phyloP scores from a whole-genome alignment of 352 stramenopile species.

The Globisporangium nagaii region DNA sequence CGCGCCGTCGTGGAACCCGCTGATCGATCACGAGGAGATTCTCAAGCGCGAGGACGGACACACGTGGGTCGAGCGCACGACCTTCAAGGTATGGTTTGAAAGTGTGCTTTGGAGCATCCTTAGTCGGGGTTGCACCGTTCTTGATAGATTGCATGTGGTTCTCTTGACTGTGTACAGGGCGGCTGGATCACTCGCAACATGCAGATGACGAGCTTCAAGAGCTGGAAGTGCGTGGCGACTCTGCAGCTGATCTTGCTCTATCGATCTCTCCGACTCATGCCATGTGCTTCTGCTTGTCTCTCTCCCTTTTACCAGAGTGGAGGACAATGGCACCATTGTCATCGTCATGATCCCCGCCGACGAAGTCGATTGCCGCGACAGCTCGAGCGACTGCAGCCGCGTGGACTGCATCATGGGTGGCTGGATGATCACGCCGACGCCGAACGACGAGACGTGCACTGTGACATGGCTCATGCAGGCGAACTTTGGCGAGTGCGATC shows the following conservation, averaged over 20 bases:
- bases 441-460: constrained; percentile 50
- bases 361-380: constrained; percentile 20
- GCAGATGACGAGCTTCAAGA: constrained; percentile 61
- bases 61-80: constrained; percentile 48
- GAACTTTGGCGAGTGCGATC: constrained; percentile 63
- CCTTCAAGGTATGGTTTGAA: constrained; percentile 33
- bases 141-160: not conserved
- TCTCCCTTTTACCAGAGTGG: constrained; percentile 26
- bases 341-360: constrained; percentile 68
- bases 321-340: constrained; percentile 56
- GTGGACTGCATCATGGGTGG: constrained; percentile 66
- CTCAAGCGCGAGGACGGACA: constrained; percentile 40
- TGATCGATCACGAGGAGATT: constrained; percentile 44
- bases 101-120: not conserved
- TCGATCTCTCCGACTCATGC: not conserved
- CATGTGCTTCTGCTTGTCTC: not conserved
- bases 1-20: constrained; percentile 22
- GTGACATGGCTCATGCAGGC: constrained; percentile 79
- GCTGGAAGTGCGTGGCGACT: constrained; percentile 56
- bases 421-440: constrained; percentile 58
- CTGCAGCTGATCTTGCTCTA: not conserved
- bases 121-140: not conserved
- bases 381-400: constrained; percentile 10
- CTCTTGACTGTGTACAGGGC: constrained; percentile 4
- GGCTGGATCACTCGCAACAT: constrained; percentile 28